phyloP scores from a whole-genome alignment of 1,139 yeast species.

The Geotrichum fermentans region DNA sequence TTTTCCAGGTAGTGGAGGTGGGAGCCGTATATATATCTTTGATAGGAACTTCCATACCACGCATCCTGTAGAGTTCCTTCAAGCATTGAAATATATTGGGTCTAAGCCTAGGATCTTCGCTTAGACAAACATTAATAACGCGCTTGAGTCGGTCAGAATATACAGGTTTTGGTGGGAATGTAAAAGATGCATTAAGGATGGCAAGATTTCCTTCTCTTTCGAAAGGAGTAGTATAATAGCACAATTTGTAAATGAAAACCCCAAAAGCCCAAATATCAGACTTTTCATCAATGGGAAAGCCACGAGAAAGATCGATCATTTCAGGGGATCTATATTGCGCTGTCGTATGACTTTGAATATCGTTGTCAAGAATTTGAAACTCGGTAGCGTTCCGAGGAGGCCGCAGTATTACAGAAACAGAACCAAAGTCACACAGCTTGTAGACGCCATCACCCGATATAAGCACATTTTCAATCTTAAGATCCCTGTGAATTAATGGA shows the following conservation, averaged over 20 bases:
- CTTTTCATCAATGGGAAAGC: constrained; percentile 88
- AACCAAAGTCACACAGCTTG: constrained; percentile 92
- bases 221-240: constrained; percentile 94
- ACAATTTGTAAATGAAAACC: constrained; percentile 81
- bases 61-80: constrained; percentile 59
- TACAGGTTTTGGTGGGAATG: constrained; percentile 48
- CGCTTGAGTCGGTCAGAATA: constrained; percentile 40
- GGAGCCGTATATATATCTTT: constrained; percentile 28
- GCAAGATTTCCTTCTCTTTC: constrained; percentile 69
- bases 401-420: constrained; percentile 65
- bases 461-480: constrained; percentile 90
- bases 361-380: constrained; percentile 66
- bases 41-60: constrained; percentile 52
- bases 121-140: constrained; percentile 67
- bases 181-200: constrained; percentile 57
- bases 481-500: constrained; percentile 88
- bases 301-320: constrained; percentile 83
- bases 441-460: constrained; percentile 67
- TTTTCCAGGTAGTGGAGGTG: constrained; percentile 18
- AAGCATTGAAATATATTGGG: constrained; percentile 86
- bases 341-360: constrained; percentile 86
- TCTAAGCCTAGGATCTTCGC: constrained; percentile 72
- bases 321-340: constrained; percentile 98
- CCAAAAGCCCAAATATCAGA: constrained; percentile 98
- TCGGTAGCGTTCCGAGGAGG: constrained; percentile 66